phyloP scores from a whole-genome alignment of 1,284 basidiomycete genomes.

The Moesziomyces globuligerus region DNA sequence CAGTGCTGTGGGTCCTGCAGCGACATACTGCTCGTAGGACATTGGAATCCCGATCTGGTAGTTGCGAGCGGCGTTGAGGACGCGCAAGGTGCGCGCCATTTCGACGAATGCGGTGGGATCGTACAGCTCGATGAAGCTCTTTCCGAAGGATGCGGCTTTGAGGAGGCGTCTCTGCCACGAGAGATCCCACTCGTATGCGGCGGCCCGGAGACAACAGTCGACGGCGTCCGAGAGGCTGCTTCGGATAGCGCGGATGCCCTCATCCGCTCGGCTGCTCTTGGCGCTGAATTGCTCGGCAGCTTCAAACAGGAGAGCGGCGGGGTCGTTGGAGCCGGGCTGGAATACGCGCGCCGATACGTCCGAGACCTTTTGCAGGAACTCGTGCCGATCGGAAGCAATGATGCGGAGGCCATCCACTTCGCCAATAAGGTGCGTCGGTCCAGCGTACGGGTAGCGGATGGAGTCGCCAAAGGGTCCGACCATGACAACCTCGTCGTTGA shows the following conservation, averaged over 20 bases:
- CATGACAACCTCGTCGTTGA: constrained; percentile 81
- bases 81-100: constrained; percentile 90
- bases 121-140: constrained; percentile 90
- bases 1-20: constrained; percentile 70
- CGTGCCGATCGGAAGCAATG: constrained; percentile 80
- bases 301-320: constrained; percentile 89
- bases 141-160: constrained; percentile 90
- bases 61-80: constrained; percentile 90
- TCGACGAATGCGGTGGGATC: constrained; percentile 89
- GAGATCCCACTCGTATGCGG: constrained; percentile 89
- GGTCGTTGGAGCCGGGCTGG: constrained; percentile 88
- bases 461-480: constrained; percentile 92
- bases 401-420: constrained; percentile 89
- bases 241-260: constrained; percentile 86
- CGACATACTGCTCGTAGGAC: constrained; percentile 82
- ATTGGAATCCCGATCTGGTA: constrained; percentile 93
- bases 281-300: constrained; percentile 86
- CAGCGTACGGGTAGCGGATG: constrained; percentile 83
- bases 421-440: constrained; percentile 79
- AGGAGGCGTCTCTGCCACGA: constrained; percentile 87
- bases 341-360: constrained; percentile 70
- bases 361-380: constrained; percentile 87
- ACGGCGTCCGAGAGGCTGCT: constrained; percentile 82
- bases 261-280: constrained; percentile 88
- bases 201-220: constrained; percentile 91